phyloP scores from a whole-genome alignment of 2,329 filamentous ascomycete species.

The Xylariaceae sp. region DNA sequence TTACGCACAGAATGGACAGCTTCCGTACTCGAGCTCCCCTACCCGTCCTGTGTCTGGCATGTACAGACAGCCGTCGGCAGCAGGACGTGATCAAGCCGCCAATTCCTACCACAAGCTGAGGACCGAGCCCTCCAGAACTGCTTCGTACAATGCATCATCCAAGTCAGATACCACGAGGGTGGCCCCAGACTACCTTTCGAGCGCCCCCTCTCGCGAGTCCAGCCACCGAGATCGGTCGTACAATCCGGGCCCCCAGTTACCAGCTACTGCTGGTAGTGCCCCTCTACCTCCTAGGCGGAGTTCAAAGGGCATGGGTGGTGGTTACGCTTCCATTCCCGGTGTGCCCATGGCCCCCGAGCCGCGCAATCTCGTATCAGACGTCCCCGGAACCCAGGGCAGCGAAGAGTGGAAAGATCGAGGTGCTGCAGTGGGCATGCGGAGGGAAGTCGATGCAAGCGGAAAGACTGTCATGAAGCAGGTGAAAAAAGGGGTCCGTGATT shows the following conservation, averaged over 20 bases:
- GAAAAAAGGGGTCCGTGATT: conserved; percentile 96
- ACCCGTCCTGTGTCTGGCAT: conserved; percentile 26
- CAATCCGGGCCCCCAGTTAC: conserved; percentile 50
- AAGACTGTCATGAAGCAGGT: conserved; percentile 74
- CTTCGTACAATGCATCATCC: conserved; percentile 45
- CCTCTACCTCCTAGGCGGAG: conserved; percentile 67
- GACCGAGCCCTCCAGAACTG: conserved; percentile 51
- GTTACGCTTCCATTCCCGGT: conserved; percentile 38
- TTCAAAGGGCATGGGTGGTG: conserved; percentile 62
- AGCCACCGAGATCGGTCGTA: conserved; percentile 65
- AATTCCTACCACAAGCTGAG: conserved; percentile 37
- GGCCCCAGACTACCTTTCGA: conserved; percentile 49
- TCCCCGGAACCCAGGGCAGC: conserved; percentile 48
- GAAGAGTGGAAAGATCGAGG: conserved; percentile 96
- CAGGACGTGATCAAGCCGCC: conserved; percentile 27
- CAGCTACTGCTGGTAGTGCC: conserved; percentile 43
- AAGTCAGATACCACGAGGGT: conserved; percentile 55
- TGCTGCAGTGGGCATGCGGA: conserved; percentile 74
- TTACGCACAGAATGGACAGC: conserved; percentile 16
- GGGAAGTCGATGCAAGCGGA: conserved; percentile 79
- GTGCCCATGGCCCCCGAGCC: conserved; percentile 30
- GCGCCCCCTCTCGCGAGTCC: conserved; percentile 58
- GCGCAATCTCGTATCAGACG: conserved; percentile 29
- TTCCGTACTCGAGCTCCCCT: conserved; percentile 19
- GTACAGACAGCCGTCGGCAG: conserved; percentile 19